phyloP scores from a whole-genome alignment of 2,329 filamentous ascomycete genomes.

The Cryphonectria nitschkei region DNA sequence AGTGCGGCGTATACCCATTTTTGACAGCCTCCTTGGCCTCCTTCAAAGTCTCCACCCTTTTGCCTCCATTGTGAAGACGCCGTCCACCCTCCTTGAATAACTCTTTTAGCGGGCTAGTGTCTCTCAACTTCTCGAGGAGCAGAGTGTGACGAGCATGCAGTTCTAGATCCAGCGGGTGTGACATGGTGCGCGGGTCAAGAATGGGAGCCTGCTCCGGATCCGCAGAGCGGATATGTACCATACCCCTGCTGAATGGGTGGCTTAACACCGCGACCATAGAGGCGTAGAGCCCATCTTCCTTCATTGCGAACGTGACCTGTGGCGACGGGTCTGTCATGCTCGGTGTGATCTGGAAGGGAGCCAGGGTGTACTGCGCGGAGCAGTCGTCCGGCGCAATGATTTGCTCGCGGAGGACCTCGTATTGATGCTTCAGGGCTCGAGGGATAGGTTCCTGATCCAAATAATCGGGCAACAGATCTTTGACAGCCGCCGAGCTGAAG shows the following conservation, averaged over 20 bases:
- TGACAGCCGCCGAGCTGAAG: not conserved
- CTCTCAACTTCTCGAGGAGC: conserved; percentile 45
- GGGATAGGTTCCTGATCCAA: not conserved
- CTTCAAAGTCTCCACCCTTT: conserved; percentile 15
- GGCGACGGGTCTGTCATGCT: conserved; percentile 7
- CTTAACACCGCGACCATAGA: conserved; percentile 58
- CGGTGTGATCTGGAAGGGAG: conserved; percentile 22
- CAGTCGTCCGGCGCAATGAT: conserved; percentile 17
- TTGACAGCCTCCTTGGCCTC: conserved; percentile 19
- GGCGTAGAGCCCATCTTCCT: conserved; percentile 41
- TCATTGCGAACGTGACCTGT: conserved; percentile 3
- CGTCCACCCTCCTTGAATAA: conserved; percentile 40
- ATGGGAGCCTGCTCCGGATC: conserved; percentile 47
- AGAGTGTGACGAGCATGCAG: conserved; percentile 47
- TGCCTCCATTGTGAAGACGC: conserved; percentile 19
- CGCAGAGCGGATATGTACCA: conserved; percentile 54
- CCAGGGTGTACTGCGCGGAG: conserved; percentile 18
- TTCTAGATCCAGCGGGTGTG: conserved; percentile 50
- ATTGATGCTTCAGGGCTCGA: not conserved
- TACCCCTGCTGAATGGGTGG: conserved; percentile 60
- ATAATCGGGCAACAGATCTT: not conserved
- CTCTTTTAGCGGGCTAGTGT: conserved; percentile 41
- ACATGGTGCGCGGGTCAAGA: conserved; percentile 58
- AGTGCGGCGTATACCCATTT: conserved; percentile 13
- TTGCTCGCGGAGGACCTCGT: conserved; percentile 19